Percentiles rank a stretch among this genome's conserved stretches.
Evolutionary conservation across 441 rosid genomes (phyloP).

Genomic region (Adansonia rubrostipa): DNA sequence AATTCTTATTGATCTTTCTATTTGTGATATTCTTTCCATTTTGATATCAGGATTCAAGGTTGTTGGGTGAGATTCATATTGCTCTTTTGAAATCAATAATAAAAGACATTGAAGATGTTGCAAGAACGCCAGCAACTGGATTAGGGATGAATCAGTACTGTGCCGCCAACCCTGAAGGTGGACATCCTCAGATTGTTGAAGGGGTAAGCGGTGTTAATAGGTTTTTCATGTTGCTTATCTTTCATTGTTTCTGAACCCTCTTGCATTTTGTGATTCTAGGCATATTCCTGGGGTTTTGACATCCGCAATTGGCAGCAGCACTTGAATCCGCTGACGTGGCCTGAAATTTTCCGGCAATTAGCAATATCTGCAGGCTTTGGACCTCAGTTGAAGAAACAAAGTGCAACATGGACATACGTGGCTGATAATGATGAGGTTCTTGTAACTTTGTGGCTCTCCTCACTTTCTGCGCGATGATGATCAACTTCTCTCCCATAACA

Average conservation of each 20-base stretch:
- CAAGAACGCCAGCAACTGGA: constrained; percentile 82
- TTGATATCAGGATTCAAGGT: constrained; percentile 82
- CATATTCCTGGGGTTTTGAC: constrained; percentile 99
- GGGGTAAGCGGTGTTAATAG: constrained; percentile 63
- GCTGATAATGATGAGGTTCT: constrained; percentile 74
- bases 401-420: constrained; percentile 43
- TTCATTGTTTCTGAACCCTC: constrained; percentile 29
- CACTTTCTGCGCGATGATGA: constrained; percentile 7
- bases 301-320: constrained; percentile 91
- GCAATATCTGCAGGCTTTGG: constrained; percentile 89
- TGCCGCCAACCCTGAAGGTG: constrained; percentile 93
- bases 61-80: constrained; percentile 92
- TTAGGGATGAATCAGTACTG: constrained; percentile 79
- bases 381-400: constrained; percentile 71
- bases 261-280: constrained; percentile 53
- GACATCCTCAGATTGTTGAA: constrained; percentile 92
- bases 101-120: constrained; percentile 95
- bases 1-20: constrained; percentile 24
- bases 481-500: neutral
- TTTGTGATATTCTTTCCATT: constrained; percentile 29
- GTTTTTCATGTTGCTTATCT: constrained; percentile 15
- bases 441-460: constrained; percentile 22
- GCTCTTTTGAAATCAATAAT: constrained; percentile 77
- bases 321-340: constrained; percentile 92
- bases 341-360: constrained; percentile 89